Conservation (phyloP, 2,329 filamentous ascomycete genomes). For the Cephalotrichum gorgonifer region DNA sequence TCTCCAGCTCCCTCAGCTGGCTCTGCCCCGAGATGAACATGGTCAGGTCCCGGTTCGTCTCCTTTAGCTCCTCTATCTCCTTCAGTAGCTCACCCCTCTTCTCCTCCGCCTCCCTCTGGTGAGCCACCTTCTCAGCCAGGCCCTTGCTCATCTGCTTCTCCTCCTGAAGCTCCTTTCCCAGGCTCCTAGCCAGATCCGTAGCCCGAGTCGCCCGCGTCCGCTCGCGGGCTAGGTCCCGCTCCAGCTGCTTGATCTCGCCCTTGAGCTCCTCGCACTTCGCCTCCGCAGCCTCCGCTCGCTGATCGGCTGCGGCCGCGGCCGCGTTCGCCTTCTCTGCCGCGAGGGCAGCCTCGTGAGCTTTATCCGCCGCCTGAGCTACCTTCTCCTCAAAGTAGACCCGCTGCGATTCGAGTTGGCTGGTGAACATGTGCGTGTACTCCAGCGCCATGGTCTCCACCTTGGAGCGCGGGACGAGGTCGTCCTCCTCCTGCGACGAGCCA, state of each 20-base stretch:
- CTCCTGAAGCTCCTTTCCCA: constrained; percentile 70
- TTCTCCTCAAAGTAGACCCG: constrained; percentile 90
- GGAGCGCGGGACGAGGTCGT: constrained; percentile 60
- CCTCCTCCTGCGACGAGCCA: constrained; percentile 27
- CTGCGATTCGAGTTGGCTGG: constrained; percentile 86
- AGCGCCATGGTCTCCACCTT: constrained; percentile 71
- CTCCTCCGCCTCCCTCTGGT: constrained; percentile 55
- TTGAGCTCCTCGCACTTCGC: constrained; percentile 31
- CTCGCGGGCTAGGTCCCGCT: constrained; percentile 62
- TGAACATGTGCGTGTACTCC: constrained; percentile 91
- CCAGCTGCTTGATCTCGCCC: constrained; percentile 53
- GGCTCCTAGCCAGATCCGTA: constrained; percentile 61
- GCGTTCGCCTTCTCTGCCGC: constrained; percentile 52
- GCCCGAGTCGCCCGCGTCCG: constrained; percentile 60
- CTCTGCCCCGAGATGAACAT: constrained; percentile 83
- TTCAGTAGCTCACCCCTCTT: constrained; percentile 45
- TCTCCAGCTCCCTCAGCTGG: constrained; percentile 63
- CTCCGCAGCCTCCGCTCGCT: constrained; percentile 42
- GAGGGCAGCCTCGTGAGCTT: constrained; percentile 64
- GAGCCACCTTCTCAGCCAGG: constrained; percentile 71
- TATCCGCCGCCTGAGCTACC: constrained; percentile 79
- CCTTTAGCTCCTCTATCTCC: constrained; percentile 58
- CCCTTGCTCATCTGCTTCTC: constrained; percentile 79
- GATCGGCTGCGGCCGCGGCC: constrained; percentile 36
- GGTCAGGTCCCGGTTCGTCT: constrained; percentile 76